Base-by-base conservation (phyloP, 805 yeast genomes). In the Alloascoidea hylecoeti region DNA sequence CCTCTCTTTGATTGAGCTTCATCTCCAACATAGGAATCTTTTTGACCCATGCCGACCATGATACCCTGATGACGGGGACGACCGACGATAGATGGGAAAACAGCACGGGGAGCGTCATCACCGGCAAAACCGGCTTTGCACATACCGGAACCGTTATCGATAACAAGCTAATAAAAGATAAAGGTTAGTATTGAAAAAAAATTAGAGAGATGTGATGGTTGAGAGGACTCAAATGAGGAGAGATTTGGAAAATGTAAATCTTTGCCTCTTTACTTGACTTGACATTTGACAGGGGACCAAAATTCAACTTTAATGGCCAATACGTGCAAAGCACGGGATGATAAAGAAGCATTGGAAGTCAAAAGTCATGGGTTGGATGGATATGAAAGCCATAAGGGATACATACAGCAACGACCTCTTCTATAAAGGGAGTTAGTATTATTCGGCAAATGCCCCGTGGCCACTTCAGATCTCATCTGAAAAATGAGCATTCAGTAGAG, bases 101-200 rank as follows among this genome's bases (percentile, higher is more conserved):
- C 98, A 58, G 98, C 97, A 68, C 96, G 83, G 63, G 98, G 98
- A 50, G 97, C 97, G 73, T 92, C 98, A 63, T 92, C 97, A 75
- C 98, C 98, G 78, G 98, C 97, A 65, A 88, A 92, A 70, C 98
- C 98, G 89, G 98, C 98, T 68, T 92, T 92, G 80, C 98, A 92
- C 97, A 92, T 92, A 78, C 98, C 98, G 62, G 98, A 92, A 74
- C 98, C 98, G 72, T 89, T 89, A 68, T 89, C 98, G 71, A 89
- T 89, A 72, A 89, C 97, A 57, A 63, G 63, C 51, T 66, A 74
- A 23, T 9, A 23, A 9, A 65, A 55, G 66, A 66, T 53, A 66
- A 66, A 51, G 62, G 67, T 63, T 63, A 45, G 39, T 35, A 27
- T n/a, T n/a, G n/a, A n/a, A n/a, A n/a, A 16, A 15, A 16, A 18